Evolutionary conservation across 176 grass and related monocot genomes (phyloP), one percentile per base, ranked within the genome.

Genomic region (Carex myosuroides): DNA sequence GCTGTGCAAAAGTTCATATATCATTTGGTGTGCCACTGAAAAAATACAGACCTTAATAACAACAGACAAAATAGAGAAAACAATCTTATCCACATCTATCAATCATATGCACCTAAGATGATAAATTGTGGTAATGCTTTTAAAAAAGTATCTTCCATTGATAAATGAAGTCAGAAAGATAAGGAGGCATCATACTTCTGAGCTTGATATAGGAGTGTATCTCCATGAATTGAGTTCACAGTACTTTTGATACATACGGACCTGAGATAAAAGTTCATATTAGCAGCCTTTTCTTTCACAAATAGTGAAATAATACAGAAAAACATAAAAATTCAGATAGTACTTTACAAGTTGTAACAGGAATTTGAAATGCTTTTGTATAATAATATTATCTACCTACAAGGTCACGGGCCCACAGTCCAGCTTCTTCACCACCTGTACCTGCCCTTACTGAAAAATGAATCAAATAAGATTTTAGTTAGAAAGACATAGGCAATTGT

Each of bases 331-430:
- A 24, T 65, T 82, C 30, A 72, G 33, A 75, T 85, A 14, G 54
- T 30, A 1, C 0, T 58, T 60, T 77, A 13, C 13, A 32, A 63
- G 18, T 71, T 21, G 8, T 64, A 61, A 18, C 4, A 62, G 81
- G 37, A 82, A 71, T 70, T 50, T 71, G 8, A 86, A 84, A 89
- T 63, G 80, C 16, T 79, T 29, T 84, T 63, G 42, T 53, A 74
- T 63, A 89, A 84, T 80, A 61, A 87, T 74, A 89, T 84, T 79
- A 91, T 93, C 89, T 98, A 98, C 95, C 95, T 98, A 98, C 95
- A 98, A 98, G 91, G 86, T 98, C 95, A 98, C 95, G 92, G 79
- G 95, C 95, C 92, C 92, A 98, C 87, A 94, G 83, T 90, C 87
- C 95, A 84, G 95, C 95, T 88, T 98, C 95, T 70, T 98, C 92